Percentiles rank a stretch among this genome's conserved stretches.
These are phyloP conservation scores for Acer negundo DNA, from an alignment of 345 rosid genomes.

Conservation along the genomic window DNA sequence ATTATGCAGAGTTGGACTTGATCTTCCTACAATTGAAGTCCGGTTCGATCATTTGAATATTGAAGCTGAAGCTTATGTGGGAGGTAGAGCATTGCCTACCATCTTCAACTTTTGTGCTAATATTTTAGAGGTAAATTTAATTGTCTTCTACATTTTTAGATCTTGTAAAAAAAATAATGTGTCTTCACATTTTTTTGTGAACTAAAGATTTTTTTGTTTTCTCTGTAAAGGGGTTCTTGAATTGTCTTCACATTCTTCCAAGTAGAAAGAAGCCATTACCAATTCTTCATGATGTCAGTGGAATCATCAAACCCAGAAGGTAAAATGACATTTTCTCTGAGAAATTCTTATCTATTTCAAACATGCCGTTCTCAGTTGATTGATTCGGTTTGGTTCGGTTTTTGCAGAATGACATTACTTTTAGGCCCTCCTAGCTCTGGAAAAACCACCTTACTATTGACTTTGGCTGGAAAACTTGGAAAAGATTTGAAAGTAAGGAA, in stretches of 20 bases:
- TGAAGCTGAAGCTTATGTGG: conserved; percentile 63
- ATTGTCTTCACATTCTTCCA: conserved; percentile 46
- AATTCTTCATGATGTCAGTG: conserved; percentile 49
- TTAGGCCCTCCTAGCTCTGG: conserved; percentile 67
- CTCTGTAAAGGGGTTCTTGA: conserved; percentile 43
- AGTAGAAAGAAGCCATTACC: conserved; percentile 49
- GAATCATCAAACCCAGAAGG: conserved; percentile 62
- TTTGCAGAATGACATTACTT: conserved; percentile 58
- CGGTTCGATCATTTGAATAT: conserved; percentile 72
- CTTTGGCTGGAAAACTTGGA: conserved; percentile 59
- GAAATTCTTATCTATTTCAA: background rate
- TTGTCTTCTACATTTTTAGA: background rate
- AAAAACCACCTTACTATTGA: conserved; percentile 55
- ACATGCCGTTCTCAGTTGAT: background rate
- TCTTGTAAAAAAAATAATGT: background rate
- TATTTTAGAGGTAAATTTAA: conserved; percentile 45
- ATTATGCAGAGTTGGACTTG: conserved; percentile 71
- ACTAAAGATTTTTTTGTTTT: background rate
- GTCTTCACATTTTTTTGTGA: background rate
- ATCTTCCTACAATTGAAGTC: conserved; percentile 86
- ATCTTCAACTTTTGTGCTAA: conserved; percentile 50
- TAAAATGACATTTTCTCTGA: background rate
- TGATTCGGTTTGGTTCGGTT: background rate
- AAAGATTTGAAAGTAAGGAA: conserved; percentile 51
- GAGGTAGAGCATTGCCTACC: conserved; percentile 66